Base-by-base conservation (phyloP, 2,329 filamentous ascomycete species). In the Aspergillus persii region DNA sequence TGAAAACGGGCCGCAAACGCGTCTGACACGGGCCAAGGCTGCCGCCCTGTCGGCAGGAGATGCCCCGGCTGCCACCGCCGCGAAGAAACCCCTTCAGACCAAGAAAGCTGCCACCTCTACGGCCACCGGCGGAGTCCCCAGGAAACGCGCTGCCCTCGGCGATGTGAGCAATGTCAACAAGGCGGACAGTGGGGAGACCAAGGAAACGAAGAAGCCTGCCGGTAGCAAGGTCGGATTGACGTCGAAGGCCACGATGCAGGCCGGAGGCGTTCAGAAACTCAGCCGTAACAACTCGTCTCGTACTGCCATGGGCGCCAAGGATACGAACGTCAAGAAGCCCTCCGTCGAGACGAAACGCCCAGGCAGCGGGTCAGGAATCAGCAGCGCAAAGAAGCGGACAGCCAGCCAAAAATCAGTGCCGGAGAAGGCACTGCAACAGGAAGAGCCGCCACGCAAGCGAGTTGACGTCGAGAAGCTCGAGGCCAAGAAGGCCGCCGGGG, bases 81-180 rank as follows among this genome's bases (percentile, higher is more conserved):
- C 80, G 27, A 86, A 81, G 71, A 89, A 88, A 70, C 81, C 86
- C 30, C 77, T 91, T 54, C 88, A 90, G 76, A 82, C 86, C 53
- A 93, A 92, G 79, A 91, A 88, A 76, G 78, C 86, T 15, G 77
- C 82, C 30, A 75, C 80, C 52, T 67, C 60, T 7, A 61, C 80
- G 54, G 76, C 82, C 52, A 74, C 77, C 61, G 77, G 73, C 63
- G 77, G 81, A 69, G 76, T 82, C 51, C 82, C 81, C 61, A 85
- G 89, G 72, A 95, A 90, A 80, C 91, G 95, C 72, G 86, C 89
- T 69, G 93, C 91, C 52, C 84, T 99, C 41, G 92, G 91, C 59
- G 95, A 99, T 80, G 90, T 97, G 68, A 98, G 92, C 85, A 99
- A 99, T 79, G 89, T 96, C 64, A 87, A 87, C 69, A 98, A 97